Evolutionary conservation across 441 rosid species (phyloP).

Genomic region (Eruca vesicaria): DNA sequence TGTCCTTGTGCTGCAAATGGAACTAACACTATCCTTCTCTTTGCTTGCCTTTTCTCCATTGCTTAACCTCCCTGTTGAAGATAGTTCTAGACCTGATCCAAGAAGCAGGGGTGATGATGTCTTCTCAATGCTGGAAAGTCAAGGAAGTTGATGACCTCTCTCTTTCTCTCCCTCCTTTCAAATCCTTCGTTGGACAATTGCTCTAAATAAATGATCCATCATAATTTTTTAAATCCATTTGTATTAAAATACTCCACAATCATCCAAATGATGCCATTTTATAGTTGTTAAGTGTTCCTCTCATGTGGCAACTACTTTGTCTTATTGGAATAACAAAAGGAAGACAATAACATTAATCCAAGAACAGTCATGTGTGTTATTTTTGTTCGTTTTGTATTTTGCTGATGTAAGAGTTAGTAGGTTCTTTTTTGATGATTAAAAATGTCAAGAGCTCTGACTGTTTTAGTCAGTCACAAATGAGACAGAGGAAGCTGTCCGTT

Average conservation of each 20-base stretch:
- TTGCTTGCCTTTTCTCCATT: conserved; percentile 9
- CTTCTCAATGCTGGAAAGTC: not conserved
- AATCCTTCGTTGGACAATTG: not conserved
- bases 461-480: no score
- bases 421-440: no score
- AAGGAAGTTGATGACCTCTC: not conserved
- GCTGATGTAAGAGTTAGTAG: no score
- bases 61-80: not conserved
- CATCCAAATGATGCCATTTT: not conserved
- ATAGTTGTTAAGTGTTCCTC: not conserved
- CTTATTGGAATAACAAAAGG: no score
- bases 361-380: no score
- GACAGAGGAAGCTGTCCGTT: no score
- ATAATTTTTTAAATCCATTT: not conserved
- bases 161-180: not conserved
- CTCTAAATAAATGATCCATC: not conserved
- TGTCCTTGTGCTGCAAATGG: conserved; percentile 46
- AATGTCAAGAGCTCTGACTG: no score
- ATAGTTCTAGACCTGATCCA: not conserved
- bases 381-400: no score
- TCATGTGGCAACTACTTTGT: not conserved
- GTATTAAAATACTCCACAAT: not conserved
- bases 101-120: not conserved
- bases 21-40: conserved; percentile 36
- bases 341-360: no score